Evolutionary conservation across 1,139 yeast genomes (phyloP), one percentile per base, ranked within the genome.

Genomic region (Sugiyamaella neomexicana): DNA sequence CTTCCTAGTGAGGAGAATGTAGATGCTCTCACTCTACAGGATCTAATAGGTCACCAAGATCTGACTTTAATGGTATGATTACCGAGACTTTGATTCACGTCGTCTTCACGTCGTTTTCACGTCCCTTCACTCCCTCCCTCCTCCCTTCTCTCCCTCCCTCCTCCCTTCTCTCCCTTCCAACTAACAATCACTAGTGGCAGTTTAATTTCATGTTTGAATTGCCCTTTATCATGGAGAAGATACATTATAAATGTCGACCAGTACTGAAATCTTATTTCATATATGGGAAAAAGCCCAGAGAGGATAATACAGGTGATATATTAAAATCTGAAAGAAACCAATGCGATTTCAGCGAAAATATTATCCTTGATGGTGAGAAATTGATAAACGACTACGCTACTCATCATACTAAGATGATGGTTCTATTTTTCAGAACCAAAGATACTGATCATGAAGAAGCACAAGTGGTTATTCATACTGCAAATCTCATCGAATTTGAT

Each of bases 361-460:
- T 65, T 15, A 42, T 56, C 2, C 56, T 66, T 3, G 61, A 60
- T 13, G 59, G 61, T 2, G 65, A 65, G 20, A 46, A 53, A 17
- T 48, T 68, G 32, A 51, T 52, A 40, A 55, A 56, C 43, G 60
- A 49, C 34, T 69, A 56, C 55, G 71, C 67, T 0, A 65, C 69
- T 1, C 74, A 71, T 49, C 74, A 71, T 49, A 60, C 73, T 16
- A 71, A 71, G 50, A 44, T 71, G 56, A 71, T 71, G 74, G 64
- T 70, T 5, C 58, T 70, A 29, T 58, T 60, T 47, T 67, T 64
- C 50, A 57, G 54, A 2, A 55, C 57, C 4, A 17, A 23, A 1
- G 50, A 51, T 9, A 48, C 46, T 4, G 23, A 44, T 2, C 58
- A 57, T 1, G 39, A 57, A 23, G 46, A 56, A 7, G 55, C 61